Conservation (phyloP, 2,329 filamentous ascomycete species). For the Penicillium sp. region DNA sequence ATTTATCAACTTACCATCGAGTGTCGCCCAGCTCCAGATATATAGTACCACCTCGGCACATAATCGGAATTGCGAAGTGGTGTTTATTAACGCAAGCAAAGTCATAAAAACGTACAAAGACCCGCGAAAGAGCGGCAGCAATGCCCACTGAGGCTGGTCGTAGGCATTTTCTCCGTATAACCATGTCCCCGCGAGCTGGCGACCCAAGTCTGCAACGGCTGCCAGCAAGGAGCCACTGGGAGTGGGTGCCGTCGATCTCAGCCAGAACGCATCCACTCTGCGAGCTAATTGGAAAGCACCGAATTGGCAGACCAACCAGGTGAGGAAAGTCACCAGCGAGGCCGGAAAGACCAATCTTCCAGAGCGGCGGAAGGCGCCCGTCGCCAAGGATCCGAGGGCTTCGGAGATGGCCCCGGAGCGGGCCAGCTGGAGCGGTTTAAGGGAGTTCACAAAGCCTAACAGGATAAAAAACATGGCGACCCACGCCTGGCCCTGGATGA, state of each 20-base stretch:
- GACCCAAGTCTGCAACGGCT: slow-evolving; percentile 51
- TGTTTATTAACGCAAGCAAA: slow-evolving; percentile 56
- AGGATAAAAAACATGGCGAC: slow-evolving; percentile 70
- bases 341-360: slow-evolving; percentile 64
- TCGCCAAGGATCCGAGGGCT: slow-evolving; percentile 59
- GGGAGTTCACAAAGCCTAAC: slow-evolving; percentile 66
- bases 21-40: slow-evolving; percentile 49
- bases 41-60: slow-evolving; percentile 52
- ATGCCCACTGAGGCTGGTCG: slow-evolving; percentile 64
- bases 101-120: slow-evolving; percentile 61
- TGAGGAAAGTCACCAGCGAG: slow-evolving; percentile 57
- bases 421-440: slow-evolving; percentile 63
- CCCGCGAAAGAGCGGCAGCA: slow-evolving; percentile 59
- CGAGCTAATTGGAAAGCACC: slow-evolving; percentile 62
- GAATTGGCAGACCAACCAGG: slow-evolving; percentile 60
- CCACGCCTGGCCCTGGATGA: slow-evolving; percentile 65
- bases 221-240: slow-evolving; percentile 45
- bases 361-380: slow-evolving; percentile 62
- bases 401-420: slow-evolving; percentile 58
- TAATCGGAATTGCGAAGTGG: slow-evolving; percentile 56
- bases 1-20: slow-evolving; percentile 30
- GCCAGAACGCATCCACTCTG: slow-evolving; percentile 64
- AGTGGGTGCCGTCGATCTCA: slow-evolving; percentile 55
- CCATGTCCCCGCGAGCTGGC: slow-evolving; percentile 58
- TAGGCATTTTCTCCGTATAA: slow-evolving; percentile 55